Conservation (phyloP, 768 basidiomycete species). For the Leccinellum rugosiceps region DNA sequence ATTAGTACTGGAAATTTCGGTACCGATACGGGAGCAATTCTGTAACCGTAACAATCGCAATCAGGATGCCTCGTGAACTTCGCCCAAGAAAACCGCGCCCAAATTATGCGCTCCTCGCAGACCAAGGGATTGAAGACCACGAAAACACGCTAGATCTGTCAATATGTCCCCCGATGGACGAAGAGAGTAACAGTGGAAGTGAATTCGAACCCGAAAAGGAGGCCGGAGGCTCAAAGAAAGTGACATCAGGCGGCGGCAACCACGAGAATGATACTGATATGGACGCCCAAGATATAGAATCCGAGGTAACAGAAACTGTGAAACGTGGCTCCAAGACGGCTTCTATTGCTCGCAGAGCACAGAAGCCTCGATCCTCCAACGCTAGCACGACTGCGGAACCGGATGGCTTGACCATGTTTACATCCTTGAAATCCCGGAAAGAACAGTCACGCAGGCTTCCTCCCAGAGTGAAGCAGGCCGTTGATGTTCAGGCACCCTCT, state of each 20-base stretch:
- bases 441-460: constrained; percentile 21
- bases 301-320: constrained; percentile 15
- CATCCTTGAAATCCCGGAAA: constrained; percentile 12
- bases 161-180: constrained; percentile 9
- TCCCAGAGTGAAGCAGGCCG: constrained; percentile 7
- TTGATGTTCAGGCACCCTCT: background rate
- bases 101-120: constrained; percentile 45
- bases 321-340: constrained; percentile 10
- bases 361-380: background rate
- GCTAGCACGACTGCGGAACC: background rate
- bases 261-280: constrained; percentile 28
- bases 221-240: constrained; percentile 27
- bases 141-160: constrained; percentile 43
- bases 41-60: background rate
- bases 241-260: constrained; percentile 33
- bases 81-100: constrained; percentile 50
- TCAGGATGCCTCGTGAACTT: constrained; percentile 50
- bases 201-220: constrained; percentile 50
- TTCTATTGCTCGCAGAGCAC: constrained; percentile 1
- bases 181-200: constrained; percentile 43
- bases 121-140: constrained; percentile 30
- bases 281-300: constrained; percentile 8
- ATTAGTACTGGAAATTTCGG: too few relatives aligned
- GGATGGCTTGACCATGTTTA: background rate
- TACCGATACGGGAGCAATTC: too few relatives aligned